A percentile compares a stretch with the other conserved stretches of the same genome.
These are phyloP conservation scores for Cantharellus anzutake DNA, from an alignment of 768 basidiomycete genomes.

Conservation along the genomic window DNA sequence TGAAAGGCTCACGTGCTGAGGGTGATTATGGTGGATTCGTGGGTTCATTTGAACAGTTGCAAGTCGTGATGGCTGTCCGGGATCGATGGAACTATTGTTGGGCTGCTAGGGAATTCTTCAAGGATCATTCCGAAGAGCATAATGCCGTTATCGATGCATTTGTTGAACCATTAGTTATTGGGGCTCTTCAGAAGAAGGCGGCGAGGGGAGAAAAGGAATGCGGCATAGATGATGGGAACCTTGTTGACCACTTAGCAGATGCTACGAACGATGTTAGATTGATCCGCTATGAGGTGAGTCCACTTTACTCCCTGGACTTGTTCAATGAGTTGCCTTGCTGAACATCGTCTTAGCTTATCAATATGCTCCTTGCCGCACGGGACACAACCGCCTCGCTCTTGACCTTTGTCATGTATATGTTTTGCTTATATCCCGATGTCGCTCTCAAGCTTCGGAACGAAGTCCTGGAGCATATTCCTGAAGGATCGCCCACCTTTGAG, in stretches of 20 bases:
- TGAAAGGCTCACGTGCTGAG: not conserved
- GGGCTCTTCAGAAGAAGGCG: constrained; percentile 1
- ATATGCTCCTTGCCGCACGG: constrained; percentile 7
- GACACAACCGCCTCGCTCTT: constrained; percentile 7
- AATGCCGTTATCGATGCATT: not conserved
- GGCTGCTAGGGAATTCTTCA: constrained; percentile 1
- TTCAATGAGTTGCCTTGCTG: not conserved
- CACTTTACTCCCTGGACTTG: not conserved
- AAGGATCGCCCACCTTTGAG: not conserved
- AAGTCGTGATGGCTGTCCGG: not conserved
- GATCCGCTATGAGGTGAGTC: not conserved
- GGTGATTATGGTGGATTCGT: constrained; percentile 3
- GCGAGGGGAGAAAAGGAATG: not conserved
- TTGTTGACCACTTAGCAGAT: constrained; percentile 6
- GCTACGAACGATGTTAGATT: not conserved
- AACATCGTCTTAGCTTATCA: constrained; percentile 1
- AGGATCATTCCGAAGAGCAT: not conserved
- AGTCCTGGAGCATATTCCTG: constrained; percentile 7
- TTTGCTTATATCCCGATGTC: constrained; percentile 4
- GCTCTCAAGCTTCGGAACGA: constrained; percentile 8
- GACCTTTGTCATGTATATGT: constrained; percentile 3
- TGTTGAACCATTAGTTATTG: not conserved
- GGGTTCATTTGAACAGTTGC: constrained; percentile 4
- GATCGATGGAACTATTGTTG: not conserved
- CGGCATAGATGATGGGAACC: constrained; percentile 1